Base-by-base conservation (phyloP, 495 filamentous ascomycete species). In the Cudoniella acicularis region DNA sequence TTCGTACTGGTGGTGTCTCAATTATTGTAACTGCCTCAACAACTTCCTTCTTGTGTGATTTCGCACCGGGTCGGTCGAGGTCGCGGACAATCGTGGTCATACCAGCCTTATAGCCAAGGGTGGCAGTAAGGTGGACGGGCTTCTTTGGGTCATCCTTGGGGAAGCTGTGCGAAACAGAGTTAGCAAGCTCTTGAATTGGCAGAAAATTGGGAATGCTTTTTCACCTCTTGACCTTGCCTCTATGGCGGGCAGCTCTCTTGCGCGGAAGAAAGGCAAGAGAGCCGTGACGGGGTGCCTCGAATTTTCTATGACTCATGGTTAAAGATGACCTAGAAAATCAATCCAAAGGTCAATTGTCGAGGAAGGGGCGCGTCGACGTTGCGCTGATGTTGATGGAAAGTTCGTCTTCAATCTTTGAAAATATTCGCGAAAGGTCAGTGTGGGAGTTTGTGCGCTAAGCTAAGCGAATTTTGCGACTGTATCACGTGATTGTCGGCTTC, bases 51-150 rank as follows among this genome's bases (percentile, higher is more conserved):
- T 98, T 98, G 87, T 99, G 90, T 81, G 94, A 88, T 87, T 99
- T 99, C 69, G 95, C 95, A 78, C 95, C 95, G 60, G 95, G 95
- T 74, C 95, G 89, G 85, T 99, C 95, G 73, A 99, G 86, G 79
- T 99, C 95, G 80, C 95, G 95, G 75, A 99, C 95, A 80, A 98
- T 92, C 67, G 95, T 99, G 76, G 91, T 96, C 95, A 99, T 99
- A 80, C 95, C 95, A 73, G 95, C 95, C 90, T 99, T 99, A 88
- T 99, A 99, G 75, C 95, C 95, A 85, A 99, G 92, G 72, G 89
- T 83, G 76, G 95, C 95, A 62, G 95, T 99, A 68, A 99, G 83
- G 83, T 99, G 95, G 77, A 98, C 92, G 69, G 92, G 90, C 84
- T 98, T 94, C 87, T 98, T 98, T 66, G 92, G 80, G 83, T 99